Percentiles rank a stretch among this genome's conserved stretches.
phyloP scores from a whole-genome alignment of 768 basidiomycete species.

The Leccinum subgranulosum region DNA sequence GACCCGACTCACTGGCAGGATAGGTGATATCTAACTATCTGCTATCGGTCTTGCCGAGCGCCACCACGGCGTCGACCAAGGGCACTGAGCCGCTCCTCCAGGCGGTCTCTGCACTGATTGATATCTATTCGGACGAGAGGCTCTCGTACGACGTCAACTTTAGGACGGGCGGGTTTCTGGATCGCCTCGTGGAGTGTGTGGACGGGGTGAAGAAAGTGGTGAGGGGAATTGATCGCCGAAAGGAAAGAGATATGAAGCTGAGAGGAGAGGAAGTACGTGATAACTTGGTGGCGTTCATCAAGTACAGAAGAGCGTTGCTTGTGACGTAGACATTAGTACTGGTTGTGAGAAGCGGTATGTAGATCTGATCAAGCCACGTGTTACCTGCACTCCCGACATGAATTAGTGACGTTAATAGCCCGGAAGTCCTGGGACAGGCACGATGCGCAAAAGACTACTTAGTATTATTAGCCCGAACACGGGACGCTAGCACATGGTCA shows the following conservation, averaged over 20 bases:
- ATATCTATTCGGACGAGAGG: slow-evolving; percentile 89
- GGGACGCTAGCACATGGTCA: neutral
- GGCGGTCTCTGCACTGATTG: slow-evolving; percentile 78
- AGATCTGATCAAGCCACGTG: neutral
- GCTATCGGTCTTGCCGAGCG: slow-evolving; percentile 56
- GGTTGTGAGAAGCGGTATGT: neutral
- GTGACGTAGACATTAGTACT: neutral
- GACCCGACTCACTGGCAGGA: neutral
- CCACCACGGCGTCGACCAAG: slow-evolving; percentile 35
- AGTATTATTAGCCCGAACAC: too few relatives aligned
- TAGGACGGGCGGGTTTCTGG: slow-evolving; percentile 56
- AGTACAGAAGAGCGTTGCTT: slow-evolving; percentile 59
- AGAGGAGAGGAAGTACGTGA: slow-evolving; percentile 76
- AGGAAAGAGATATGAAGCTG: slow-evolving; percentile 58
- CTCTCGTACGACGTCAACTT: slow-evolving; percentile 81
- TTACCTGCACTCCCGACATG: too few relatives aligned
- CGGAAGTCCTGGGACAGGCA: neutral
- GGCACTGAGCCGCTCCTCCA: slow-evolving; percentile 74
- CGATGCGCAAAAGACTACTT: neutral
- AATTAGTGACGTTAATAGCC: slow-evolving; percentile 54
- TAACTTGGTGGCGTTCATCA: slow-evolving; percentile 71
- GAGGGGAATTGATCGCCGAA: slow-evolving; percentile 62
- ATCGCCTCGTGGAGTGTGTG: slow-evolving; percentile 52
- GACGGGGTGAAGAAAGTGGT: slow-evolving; percentile 63
- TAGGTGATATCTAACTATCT: slow-evolving; percentile 66